These are phyloP conservation scores for Helicostylum pulchrum DNA, from an alignment of 192 early-diverging fungal species.

Conservation along the genomic window DNA sequence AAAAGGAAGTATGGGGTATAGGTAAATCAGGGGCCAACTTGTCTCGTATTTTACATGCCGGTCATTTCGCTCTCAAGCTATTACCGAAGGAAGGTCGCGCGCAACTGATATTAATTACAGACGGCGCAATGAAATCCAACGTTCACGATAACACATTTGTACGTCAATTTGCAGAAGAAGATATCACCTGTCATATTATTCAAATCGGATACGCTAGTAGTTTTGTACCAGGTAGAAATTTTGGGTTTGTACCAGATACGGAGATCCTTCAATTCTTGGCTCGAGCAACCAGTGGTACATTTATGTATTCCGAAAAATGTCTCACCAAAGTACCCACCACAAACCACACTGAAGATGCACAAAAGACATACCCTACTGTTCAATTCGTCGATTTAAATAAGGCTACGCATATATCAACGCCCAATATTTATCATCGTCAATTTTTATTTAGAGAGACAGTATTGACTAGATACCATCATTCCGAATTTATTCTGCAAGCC, in stretches of 20 bases:
- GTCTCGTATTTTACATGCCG: constrained; percentile 53
- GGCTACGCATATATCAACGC: constrained; percentile 8
- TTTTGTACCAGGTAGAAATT: constrained; percentile 60
- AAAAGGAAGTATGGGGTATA: constrained; percentile 52
- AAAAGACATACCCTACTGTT: not conserved
- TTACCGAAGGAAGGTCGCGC: constrained; percentile 45
- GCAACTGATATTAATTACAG: constrained; percentile 61
- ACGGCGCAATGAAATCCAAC: constrained; percentile 73
- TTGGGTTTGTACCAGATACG: constrained; percentile 74
- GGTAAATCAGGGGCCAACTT: constrained; percentile 52
- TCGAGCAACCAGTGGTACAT: constrained; percentile 63
- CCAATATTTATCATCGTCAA: constrained; percentile 14
- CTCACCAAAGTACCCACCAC: constrained; percentile 24
- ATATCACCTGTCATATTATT: constrained; percentile 66
- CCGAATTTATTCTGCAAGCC: not conserved
- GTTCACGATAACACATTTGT: constrained; percentile 53
- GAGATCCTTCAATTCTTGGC: constrained; percentile 68
- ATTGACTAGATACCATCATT: constrained; percentile 1
- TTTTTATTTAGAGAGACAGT: constrained; percentile 19
- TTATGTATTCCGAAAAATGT: constrained; percentile 71
- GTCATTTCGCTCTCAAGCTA: constrained; percentile 47
- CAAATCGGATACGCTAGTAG: constrained; percentile 67
- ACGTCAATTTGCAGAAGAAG: constrained; percentile 58
- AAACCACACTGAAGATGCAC: not conserved
- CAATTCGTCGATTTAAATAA: constrained; percentile 5